A percentile compares a stretch with the other conserved stretches of the same genome.
phyloP scores from a whole-genome alignment of 176 grass and related monocot genomes.

The Oryza meyeriana region DNA sequence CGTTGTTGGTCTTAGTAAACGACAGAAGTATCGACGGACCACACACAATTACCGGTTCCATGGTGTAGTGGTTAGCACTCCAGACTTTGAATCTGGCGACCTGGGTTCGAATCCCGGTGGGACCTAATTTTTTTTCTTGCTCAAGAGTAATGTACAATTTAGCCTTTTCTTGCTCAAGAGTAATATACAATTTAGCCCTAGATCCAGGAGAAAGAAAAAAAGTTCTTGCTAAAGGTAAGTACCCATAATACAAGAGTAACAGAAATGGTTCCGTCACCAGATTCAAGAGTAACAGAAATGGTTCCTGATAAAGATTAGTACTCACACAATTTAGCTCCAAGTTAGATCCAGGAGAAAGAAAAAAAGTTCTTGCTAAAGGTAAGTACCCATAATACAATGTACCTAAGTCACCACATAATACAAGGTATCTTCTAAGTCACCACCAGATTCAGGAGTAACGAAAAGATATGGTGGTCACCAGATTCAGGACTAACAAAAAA shows the following conservation, averaged over 20 bases:
- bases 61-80: slow-evolving; percentile 99
- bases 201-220: background rate
- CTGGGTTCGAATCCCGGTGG: slow-evolving; percentile 97
- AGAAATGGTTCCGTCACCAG: no score
- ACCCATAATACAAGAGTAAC: background rate
- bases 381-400: background rate
- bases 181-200: background rate
- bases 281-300: background rate
- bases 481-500: background rate
- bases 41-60: background rate
- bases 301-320: background rate
- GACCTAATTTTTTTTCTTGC: background rate
- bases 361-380: background rate
- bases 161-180: background rate
- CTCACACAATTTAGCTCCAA: background rate
- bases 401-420: background rate
- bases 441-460: background rate
- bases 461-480: background rate
- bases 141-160: background rate
- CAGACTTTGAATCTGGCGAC: slow-evolving; percentile 99
- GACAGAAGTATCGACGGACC: background rate
- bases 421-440: background rate
- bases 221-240: background rate
- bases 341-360: background rate
- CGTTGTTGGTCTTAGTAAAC: background rate